These are phyloP conservation scores for Evansstolkia leycettana DNA, from an alignment of 495 filamentous ascomycete genomes.

Conservation along the genomic window DNA sequence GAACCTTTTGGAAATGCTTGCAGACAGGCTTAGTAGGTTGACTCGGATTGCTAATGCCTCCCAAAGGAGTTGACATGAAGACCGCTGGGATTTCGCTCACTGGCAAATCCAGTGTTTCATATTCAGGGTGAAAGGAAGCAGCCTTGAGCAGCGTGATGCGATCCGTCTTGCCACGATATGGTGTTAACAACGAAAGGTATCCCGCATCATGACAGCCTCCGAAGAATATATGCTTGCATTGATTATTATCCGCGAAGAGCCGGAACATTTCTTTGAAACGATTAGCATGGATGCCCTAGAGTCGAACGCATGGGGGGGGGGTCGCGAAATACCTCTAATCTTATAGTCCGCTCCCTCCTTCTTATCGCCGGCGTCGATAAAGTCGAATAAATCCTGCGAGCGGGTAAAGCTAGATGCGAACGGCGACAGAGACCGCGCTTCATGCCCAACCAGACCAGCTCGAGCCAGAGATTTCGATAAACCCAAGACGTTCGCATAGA, in stretches of 20 bases:
- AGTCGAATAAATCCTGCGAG: conserved; percentile 46
- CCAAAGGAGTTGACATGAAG: conserved; percentile 25
- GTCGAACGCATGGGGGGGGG: too few species aligned
- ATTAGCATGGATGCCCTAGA: not conserved
- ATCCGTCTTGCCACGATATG: conserved; percentile 29
- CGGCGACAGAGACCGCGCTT: conserved; percentile 38
- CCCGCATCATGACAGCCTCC: conserved; percentile 51
- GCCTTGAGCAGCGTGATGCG: conserved; percentile 43
- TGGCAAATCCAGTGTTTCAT: conserved; percentile 20
- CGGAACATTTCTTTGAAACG: conserved; percentile 37
- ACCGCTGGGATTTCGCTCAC: conserved; percentile 32
- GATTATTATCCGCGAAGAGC: conserved; percentile 43
- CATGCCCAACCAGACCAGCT: conserved; percentile 33
- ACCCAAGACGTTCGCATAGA: conserved; percentile 46
- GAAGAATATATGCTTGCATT: conserved; percentile 57
- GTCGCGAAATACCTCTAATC: conserved; percentile 34
- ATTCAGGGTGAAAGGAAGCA: conserved; percentile 25
- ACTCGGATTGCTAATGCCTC: conserved; percentile 8
- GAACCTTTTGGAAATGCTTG: conserved; percentile 29
- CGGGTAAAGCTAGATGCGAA: conserved; percentile 49
- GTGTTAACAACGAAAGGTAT: conserved; percentile 44
- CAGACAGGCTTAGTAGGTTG: conserved; percentile 16
- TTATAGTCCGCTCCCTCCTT: conserved; percentile 51
- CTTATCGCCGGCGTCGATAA: conserved; percentile 48
- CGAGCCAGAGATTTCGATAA: conserved; percentile 38